Evolutionary conservation across 2,329 filamentous ascomycete species (phyloP).

Genomic region (Cercospora nicotianae): DNA sequence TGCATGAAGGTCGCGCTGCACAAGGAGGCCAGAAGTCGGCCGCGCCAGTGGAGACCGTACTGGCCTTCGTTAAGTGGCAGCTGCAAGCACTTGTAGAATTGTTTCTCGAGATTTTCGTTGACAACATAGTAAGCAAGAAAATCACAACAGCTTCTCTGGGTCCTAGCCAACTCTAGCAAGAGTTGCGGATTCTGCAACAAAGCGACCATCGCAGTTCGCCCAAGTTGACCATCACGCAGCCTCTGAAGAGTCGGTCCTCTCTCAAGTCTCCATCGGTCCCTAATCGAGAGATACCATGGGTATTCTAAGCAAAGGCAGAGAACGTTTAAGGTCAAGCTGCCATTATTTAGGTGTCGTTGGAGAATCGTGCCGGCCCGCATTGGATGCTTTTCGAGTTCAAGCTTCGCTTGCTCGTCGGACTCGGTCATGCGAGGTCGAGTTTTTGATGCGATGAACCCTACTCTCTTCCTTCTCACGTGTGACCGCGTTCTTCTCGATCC

Average conservation of each 20-base stretch:
- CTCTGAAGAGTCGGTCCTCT: background rate
- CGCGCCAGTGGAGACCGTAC: background rate
- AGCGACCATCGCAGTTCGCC: background rate
- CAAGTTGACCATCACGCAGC: background rate
- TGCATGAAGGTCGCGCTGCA: background rate
- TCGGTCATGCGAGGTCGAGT: background rate
- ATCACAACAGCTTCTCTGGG: background rate
- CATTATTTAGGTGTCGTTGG: background rate
- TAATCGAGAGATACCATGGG: background rate
- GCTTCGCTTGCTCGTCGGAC: background rate
- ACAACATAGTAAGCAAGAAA: background rate
- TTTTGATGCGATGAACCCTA: background rate
- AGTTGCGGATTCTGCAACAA: background rate
- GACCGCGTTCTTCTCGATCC: background rate
- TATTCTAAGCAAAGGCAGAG: background rate
- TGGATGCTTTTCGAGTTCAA: background rate
- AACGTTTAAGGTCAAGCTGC: background rate
- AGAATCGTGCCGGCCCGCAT: background rate
- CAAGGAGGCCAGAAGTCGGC: background rate
- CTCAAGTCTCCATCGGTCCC: background rate
- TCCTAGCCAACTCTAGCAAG: background rate
- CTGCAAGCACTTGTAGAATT: background rate
- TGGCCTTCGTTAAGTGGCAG: background rate
- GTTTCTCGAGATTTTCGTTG: background rate
- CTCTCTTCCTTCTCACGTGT: background rate